Evolutionary conservation across 2,329 filamentous ascomycete genomes (phyloP).

Genomic region (Alternaria ethzedia): DNA sequence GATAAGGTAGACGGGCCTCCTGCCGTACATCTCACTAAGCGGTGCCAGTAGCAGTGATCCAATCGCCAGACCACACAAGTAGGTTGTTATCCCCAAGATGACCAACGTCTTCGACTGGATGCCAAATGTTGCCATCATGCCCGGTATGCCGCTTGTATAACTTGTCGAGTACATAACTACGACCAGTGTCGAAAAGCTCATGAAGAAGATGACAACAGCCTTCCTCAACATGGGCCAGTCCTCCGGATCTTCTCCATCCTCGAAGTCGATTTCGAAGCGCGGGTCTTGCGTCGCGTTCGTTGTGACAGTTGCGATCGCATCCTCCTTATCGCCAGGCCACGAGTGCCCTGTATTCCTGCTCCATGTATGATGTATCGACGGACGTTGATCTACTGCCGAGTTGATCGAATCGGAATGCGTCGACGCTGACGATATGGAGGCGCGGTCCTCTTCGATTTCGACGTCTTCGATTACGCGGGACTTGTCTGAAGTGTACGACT

Average conservation of each 20-base stretch:
- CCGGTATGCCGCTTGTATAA: constrained; percentile 75
- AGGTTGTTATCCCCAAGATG: constrained; percentile 79
- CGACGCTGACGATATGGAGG: constrained; percentile 34
- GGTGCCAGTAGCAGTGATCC: constrained; percentile 78
- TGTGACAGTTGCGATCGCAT: constrained; percentile 36
- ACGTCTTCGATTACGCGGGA: constrained; percentile 11
- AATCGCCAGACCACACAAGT: constrained; percentile 74
- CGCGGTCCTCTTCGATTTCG: constrained; percentile 20
- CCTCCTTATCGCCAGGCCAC: constrained; percentile 30
- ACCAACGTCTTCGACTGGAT: constrained; percentile 65
- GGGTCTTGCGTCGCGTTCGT: constrained; percentile 54
- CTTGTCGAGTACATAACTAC: constrained; percentile 71
- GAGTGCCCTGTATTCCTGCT: constrained; percentile 43
- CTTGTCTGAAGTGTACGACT: constrained; percentile 7
- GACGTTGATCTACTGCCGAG: constrained; percentile 28
- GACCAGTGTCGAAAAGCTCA: constrained; percentile 63
- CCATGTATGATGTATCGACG: constrained; percentile 42
- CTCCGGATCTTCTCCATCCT: constrained; percentile 65
- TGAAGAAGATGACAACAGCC: constrained; percentile 59
- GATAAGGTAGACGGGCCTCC: constrained; percentile 70
- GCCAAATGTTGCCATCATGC: constrained; percentile 71
- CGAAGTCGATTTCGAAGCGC: constrained; percentile 75
- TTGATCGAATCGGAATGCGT: constrained; percentile 26
- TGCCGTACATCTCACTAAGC: constrained; percentile 72
- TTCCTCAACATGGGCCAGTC: constrained; percentile 71